phyloP scores from a whole-genome alignment of 495 filamentous ascomycete genomes.

The Amphirosellinia nigrospora region DNA sequence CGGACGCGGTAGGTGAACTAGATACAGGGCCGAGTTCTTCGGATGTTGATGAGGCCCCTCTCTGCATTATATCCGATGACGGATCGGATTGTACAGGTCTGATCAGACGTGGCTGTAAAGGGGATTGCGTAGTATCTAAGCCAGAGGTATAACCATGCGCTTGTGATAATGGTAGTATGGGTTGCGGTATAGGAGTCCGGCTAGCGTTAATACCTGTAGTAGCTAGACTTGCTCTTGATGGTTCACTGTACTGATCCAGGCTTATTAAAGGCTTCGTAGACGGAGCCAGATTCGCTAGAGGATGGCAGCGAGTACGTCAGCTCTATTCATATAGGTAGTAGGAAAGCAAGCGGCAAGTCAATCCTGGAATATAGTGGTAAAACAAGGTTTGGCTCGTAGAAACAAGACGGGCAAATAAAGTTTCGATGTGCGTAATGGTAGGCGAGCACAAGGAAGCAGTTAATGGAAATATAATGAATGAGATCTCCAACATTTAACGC shows the following conservation, averaged over 20 bases:
- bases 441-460: constrained; percentile 30
- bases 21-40: constrained; percentile 42
- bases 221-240: constrained; percentile 25
- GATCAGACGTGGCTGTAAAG: constrained; percentile 33
- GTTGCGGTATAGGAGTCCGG: constrained; percentile 27
- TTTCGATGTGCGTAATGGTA: constrained; percentile 22
- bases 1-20: constrained; percentile 31
- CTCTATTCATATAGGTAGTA: background rate
- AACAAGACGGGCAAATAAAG: background rate
- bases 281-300: constrained; percentile 31
- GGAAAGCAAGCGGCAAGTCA: background rate
- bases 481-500: constrained; percentile 37
- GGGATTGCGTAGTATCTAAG: constrained; percentile 32
- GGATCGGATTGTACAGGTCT: constrained; percentile 31
- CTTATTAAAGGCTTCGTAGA: constrained; percentile 30
- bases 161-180: constrained; percentile 31
- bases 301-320: constrained; percentile 1
- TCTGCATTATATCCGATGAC: constrained; percentile 43
- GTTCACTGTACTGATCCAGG: constrained; percentile 24
- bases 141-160: constrained; percentile 33
- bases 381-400: background rate
- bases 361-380: background rate
- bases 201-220: constrained; percentile 16
- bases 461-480: constrained; percentile 40
- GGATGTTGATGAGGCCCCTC: constrained; percentile 38